Conservation (phyloP, 805 yeast species). For the Wickerhamomyces pijperi region DNA sequence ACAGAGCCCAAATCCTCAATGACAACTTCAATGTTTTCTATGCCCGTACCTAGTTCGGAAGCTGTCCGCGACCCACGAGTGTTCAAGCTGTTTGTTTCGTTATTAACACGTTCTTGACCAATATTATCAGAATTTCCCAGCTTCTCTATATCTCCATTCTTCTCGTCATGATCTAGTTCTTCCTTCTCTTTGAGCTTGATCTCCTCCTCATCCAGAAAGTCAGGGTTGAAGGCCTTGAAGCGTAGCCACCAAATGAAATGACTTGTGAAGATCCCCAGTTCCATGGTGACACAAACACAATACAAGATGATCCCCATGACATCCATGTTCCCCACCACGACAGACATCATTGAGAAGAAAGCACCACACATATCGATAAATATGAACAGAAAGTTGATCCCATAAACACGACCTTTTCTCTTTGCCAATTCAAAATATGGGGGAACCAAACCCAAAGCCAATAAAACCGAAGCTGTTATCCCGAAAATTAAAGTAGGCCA, state of each 20-base stretch:
- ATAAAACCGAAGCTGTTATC: conserved; percentile 60
- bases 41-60: no score
- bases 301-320: conserved; percentile 62
- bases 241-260: conserved; percentile 51
- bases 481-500: conserved; percentile 86
- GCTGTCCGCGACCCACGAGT: no score
- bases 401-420: conserved; percentile 76
- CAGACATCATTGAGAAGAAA: conserved; percentile 58
- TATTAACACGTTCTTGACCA: no score
- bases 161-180: no score
- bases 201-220: background rate
- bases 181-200: background rate
- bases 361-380: conserved; percentile 77
- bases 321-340: conserved; percentile 48
- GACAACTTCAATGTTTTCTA: no score
- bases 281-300: conserved; percentile 52
- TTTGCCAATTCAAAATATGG: conserved; percentile 81
- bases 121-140: no score
- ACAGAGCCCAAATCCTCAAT: no score
- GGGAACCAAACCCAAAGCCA: conserved; percentile 76
- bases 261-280: conserved; percentile 55
- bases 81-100: no score
- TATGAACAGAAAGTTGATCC: conserved; percentile 76
- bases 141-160: no score
- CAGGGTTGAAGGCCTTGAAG: conserved; percentile 12